Evolutionary conservation across 805 yeast species (phyloP), one percentile per base, ranked within the genome.

Genomic region (Lipomyces yamanashiensis): DNA sequence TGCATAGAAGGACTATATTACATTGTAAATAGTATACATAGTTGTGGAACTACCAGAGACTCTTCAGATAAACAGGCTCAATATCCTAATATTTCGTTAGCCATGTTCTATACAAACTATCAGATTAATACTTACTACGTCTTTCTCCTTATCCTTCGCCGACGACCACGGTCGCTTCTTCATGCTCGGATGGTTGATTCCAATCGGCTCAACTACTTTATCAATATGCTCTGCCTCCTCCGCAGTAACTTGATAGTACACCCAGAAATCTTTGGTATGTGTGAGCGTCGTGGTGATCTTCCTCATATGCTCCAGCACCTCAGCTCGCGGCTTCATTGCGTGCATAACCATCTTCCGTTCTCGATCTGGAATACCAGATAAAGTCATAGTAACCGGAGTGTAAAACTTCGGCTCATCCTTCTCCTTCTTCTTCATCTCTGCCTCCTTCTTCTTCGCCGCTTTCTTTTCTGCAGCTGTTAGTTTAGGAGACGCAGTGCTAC

Each of bases 241-340:
- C 52, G 69, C 66, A 23, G 75, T 78, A 15, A 93, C 80, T 70
- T 89, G 90, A 71, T 87, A 90, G 97, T 97, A 92, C 21, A 91
- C 77, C 72, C 88, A 83, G 69, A 85, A 84, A 40, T 84, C 84
- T 6, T 87, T 77, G 2, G 85, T 76, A 62, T 91, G 80, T 0
- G 80, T 79, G 1, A 97, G 96, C 19, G 75, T 77, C 15, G 79
- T 77, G 60, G 91, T 74, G 3, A 87, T 82, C 9, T 80, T 77
- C 45, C 80, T 79, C 97, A 93, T 91, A 19, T 80, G 76, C 17
- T 76, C 75, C 54, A 81, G 83, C 0, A 87, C 93, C 17, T 82
- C 79, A 1, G 83, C 84, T 15, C 79, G 71, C 1, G 85, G 82
- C 43, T 82, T 78, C 47, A 89, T 87, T 74, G 96, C 86, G 70